A percentile compares a stretch with the other conserved stretches of the same genome.
Evolutionary conservation across 441 rosid genomes (phyloP).

Genomic region (Gossypium aridum): DNA sequence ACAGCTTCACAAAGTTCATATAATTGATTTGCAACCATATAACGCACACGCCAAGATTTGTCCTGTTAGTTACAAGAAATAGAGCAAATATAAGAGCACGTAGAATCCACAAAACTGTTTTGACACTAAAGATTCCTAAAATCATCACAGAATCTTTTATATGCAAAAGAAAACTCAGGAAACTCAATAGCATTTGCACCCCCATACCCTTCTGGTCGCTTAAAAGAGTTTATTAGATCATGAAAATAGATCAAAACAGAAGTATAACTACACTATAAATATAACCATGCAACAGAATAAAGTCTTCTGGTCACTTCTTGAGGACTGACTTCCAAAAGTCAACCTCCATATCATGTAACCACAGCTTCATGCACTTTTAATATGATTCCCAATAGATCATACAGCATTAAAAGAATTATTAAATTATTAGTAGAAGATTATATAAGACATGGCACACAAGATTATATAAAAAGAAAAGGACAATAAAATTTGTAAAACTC

Average conservation of each 20-base stretch:
- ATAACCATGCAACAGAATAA: not conserved
- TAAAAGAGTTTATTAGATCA: not conserved
- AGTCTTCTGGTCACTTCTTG: not conserved
- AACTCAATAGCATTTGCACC: not conserved
- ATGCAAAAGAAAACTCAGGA: not conserved
- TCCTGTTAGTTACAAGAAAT: conserved; percentile 41
- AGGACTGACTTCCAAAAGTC: not conserved
- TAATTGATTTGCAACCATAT: conserved; percentile 88
- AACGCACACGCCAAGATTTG: conserved; percentile 95
- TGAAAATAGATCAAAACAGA: conserved; percentile 4
- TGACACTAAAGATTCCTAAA: not conserved
- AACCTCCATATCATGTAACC: not conserved
- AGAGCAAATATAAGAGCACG: conserved; percentile 5
- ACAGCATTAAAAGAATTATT: not conserved
- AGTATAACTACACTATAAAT: not conserved
- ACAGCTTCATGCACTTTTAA: not conserved
- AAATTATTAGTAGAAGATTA: not conserved
- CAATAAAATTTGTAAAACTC: not conserved
- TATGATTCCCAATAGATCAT: not conserved
- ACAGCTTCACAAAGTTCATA: conserved; percentile 90
- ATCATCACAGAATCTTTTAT: not conserved
- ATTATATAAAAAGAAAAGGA: not conserved
- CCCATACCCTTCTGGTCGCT: not conserved
- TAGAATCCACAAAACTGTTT: not conserved
- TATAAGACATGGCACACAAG: not conserved